Base-by-base conservation (phyloP, 441 rosid species). In the Brassica balearica region DNA sequence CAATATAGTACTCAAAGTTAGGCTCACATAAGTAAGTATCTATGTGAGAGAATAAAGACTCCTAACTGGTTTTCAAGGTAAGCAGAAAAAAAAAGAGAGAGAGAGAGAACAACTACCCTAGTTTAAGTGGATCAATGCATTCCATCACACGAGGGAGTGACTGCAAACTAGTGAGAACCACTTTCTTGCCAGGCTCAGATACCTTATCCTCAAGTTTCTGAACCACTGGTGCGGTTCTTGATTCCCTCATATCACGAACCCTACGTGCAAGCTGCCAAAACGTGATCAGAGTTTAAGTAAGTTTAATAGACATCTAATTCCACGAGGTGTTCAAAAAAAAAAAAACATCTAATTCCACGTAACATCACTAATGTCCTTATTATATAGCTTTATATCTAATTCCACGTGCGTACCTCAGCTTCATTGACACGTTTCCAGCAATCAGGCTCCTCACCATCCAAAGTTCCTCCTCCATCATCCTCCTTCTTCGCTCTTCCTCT, bases 91-190 rank as follows among this genome's bases (percentile, higher is more conserved):
- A 65, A 73, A 61, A 23, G 27, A 23, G 27, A 23, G 27, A 23
- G 27, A 23, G 27, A 23, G 27, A 23, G 27, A 23, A 23, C 27
- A 23, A 23, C 27, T 87, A 95, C 99, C 99, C 99, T 78, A 92
- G 62, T 65, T 97, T 97, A 9, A 95, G 86, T 11, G 99, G 99
- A 84, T 95, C 99, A 81, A 95, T 80, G 65, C 95, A 95, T 81
- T 95, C 98, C 94, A 92, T 87, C 67, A 98, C 99, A 66, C 97
- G 97, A 80, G 97, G 98, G 27, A 95, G 72, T n/a, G 99, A 91
- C 80, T 88, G 93, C 79, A 91, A 82, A 85, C 34, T 85, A 73
- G 82, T 90, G 22, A 93, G 90, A 67, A 38, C 78, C 56, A 73
- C 88, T 78, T 81, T 85, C 75, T 82, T 80, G 29, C 75, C 90